phyloP scores from a whole-genome alignment of 768 basidiomycete genomes.

The Phaffia tasmanica region DNA sequence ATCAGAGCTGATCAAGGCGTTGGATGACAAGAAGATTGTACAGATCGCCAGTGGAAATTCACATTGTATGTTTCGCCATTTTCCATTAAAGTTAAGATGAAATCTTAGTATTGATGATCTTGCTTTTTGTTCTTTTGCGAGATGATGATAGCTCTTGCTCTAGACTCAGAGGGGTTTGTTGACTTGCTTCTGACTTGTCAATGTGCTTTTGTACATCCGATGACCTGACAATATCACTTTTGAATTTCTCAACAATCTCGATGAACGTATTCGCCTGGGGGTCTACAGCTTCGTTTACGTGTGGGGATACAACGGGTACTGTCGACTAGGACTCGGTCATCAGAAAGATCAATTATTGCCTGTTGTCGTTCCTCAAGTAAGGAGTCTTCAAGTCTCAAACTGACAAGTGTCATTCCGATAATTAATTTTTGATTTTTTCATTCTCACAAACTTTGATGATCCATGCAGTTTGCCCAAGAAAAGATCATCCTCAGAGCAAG shows the following conservation, averaged over 20 bases:
- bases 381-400: slow-evolving; percentile 14
- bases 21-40: slow-evolving; percentile 65
- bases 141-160: slow-evolving; percentile 45
- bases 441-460: too few relatives aligned
- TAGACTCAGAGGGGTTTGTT: slow-evolving; percentile 62
- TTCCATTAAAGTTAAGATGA: not conserved
- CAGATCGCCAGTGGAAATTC: slow-evolving; percentile 78
- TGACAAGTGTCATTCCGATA: too few relatives aligned
- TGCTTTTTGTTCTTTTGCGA: not conserved
- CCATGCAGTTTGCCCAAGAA: not conserved
- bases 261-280: not conserved
- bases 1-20: slow-evolving; percentile 57
- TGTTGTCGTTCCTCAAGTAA: slow-evolving; percentile 67
- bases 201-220: not conserved
- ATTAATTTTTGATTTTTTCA: too few relatives aligned
- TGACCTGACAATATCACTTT: slow-evolving; percentile 54
- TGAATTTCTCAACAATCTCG: slow-evolving; percentile 71
- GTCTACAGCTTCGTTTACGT: slow-evolving; percentile 3
- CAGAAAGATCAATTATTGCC: slow-evolving; percentile 72
- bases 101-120: not conserved
- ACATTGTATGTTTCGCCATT: slow-evolving; percentile 43
- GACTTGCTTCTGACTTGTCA: slow-evolving; percentile 7
- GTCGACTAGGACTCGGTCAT: slow-evolving; percentile 60
- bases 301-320: slow-evolving; percentile 47
- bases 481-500: slow-evolving; percentile 53